Percentiles rank a stretch among this genome's conserved stretches.
phyloP scores from a whole-genome alignment of 2,329 filamentous ascomycete genomes.

The Nigrospora sphaerica region DNA sequence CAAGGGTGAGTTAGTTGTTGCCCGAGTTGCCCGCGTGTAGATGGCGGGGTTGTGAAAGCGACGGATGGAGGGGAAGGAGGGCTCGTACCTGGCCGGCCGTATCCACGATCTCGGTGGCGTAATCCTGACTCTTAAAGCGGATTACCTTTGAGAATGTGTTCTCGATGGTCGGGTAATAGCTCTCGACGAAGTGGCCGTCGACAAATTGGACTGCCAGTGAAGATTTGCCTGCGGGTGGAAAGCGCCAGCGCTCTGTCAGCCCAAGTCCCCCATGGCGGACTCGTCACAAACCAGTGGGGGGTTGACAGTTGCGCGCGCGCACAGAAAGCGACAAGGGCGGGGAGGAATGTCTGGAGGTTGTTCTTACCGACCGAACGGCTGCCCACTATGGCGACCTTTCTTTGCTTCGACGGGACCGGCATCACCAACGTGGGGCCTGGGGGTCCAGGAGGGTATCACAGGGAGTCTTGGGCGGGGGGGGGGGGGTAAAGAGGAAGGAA shows the following conservation, averaged over 20 bases:
- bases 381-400: constrained; percentile 93
- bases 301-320: too few species aligned
- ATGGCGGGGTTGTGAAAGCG: neutral
- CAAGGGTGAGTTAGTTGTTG: neutral
- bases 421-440: constrained; percentile 28
- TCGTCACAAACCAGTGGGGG: too few species aligned
- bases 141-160: constrained; percentile 98
- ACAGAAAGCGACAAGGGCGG: neutral
- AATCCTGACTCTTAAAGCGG: constrained; percentile 87
- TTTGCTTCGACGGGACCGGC: constrained; percentile 71
- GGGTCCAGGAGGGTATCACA: too few species aligned
- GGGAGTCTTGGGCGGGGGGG: too few species aligned
- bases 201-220: constrained; percentile 96
- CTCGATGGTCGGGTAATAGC: constrained; percentile 98
- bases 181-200: constrained; percentile 96
- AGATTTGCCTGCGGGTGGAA: constrained; percentile 69
- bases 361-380: constrained; percentile 70
- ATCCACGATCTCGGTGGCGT: constrained; percentile 93
- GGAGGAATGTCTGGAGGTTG: constrained; percentile 4
- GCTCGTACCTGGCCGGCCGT: constrained; percentile 82
- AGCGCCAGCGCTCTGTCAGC: neutral
- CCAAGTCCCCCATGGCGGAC: too few species aligned
- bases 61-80: neutral
- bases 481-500: too few species aligned
- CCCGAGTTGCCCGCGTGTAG: neutral